These are phyloP conservation scores for Kentomonas sorsogonicus DNA, from an alignment of 208 protist genomes.

Conservation along the genomic window DNA sequence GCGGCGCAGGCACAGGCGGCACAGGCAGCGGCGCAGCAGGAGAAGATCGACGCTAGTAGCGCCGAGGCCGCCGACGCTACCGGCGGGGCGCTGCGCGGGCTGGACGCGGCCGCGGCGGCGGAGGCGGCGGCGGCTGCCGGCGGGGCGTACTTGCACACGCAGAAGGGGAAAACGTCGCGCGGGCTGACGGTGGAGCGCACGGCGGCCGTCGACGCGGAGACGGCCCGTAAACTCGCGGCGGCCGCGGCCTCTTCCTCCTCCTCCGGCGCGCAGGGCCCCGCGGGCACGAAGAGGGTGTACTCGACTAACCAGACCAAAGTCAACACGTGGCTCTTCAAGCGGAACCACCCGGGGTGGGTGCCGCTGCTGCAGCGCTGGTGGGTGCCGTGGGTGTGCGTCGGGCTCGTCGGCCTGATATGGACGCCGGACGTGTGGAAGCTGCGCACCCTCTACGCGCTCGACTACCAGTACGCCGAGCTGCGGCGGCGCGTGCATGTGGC, in stretches of 20 bases:
- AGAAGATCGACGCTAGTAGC: no score
- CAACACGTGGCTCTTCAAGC: constrained; percentile 80
- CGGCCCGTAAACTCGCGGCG: constrained; percentile 14
- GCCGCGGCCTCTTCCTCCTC: background rate
- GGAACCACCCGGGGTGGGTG: constrained; percentile 59
- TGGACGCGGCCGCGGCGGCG: background rate
- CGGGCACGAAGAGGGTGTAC: background rate
- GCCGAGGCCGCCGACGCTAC: background rate
- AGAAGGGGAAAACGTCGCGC: constrained; percentile 18
- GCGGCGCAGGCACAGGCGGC: no score
- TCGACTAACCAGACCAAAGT: constrained; percentile 13
- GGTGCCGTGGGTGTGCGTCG: constrained; percentile 65
- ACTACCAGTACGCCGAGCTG: constrained; percentile 64
- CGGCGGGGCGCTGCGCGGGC: background rate
- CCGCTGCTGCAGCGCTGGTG: constrained; percentile 83
- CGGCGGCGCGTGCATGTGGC: constrained; percentile 60
- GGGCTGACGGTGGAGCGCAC: constrained; percentile 54
- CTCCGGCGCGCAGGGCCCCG: background rate
- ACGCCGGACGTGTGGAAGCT: constrained; percentile 86
- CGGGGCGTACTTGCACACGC: constrained; percentile 28
- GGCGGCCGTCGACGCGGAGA: constrained; percentile 24
- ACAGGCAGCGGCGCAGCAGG: no score
- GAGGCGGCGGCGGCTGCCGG: constrained; percentile 1
- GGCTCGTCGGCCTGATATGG: constrained; percentile 44
- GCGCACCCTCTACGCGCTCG: constrained; percentile 57